Percentiles rank a stretch among this genome's conserved stretches.
Conservation (phyloP, 2,329 filamentous ascomycete species). For the Ambrosiella beaveri region DNA sequence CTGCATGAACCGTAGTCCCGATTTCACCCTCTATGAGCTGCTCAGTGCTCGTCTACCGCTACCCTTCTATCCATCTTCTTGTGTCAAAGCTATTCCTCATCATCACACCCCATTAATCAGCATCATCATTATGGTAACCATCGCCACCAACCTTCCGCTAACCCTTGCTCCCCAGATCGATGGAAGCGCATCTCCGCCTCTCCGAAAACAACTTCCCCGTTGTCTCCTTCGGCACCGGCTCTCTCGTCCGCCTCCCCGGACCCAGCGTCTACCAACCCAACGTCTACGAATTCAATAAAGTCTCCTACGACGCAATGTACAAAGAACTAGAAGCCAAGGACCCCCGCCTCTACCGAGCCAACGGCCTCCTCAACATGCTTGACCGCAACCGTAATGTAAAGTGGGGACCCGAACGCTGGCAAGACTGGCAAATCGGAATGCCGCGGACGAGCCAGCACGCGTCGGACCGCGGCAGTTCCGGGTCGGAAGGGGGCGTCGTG, state of each 20-base stretch:
- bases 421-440: slow-evolving; percentile 84
- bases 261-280: slow-evolving; percentile 86
- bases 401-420: slow-evolving; percentile 91
- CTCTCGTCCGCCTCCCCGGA: slow-evolving; percentile 79
- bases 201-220: slow-evolving; percentile 81
- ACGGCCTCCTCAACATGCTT: slow-evolving; percentile 91
- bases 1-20: not conserved
- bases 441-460: slow-evolving; percentile 56
- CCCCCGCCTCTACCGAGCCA: slow-evolving; percentile 68
- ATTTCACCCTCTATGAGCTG: not conserved
- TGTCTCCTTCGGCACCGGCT: slow-evolving; percentile 93
- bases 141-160: not conserved
- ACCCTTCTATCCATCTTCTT: not conserved
- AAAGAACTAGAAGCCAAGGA: slow-evolving; percentile 80
- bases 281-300: slow-evolving; percentile 95
- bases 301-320: slow-evolving; percentile 88
- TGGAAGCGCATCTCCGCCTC: slow-evolving; percentile 95
- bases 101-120: no score
- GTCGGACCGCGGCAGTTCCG: slow-evolving; percentile 57
- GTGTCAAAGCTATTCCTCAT: no score
- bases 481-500: slow-evolving; percentile 75
- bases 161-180: slow-evolving; percentile 44
- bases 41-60: slow-evolving; percentile 16
- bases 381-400: slow-evolving; percentile 83
- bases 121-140: not conserved